Percentiles rank a stretch among this genome's conserved stretches.
Conservation (phyloP, 371 early-diverging fungal genomes). For the Capillidium heterosporum region DNA sequence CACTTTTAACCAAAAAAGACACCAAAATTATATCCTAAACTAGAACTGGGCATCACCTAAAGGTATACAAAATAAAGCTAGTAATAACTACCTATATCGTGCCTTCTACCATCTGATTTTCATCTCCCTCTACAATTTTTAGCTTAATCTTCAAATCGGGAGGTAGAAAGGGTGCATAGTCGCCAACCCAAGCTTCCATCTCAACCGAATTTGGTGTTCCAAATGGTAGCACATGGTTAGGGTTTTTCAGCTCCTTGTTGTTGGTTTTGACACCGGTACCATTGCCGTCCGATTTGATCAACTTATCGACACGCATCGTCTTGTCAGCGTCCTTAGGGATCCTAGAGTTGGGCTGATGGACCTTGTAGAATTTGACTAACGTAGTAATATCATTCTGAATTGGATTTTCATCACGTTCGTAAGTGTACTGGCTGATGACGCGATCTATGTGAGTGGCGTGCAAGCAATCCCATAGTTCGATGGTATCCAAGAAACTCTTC, state of each 20-base stretch:
- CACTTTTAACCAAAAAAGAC: no score
- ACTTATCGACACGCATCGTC: background rate
- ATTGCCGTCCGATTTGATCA: background rate
- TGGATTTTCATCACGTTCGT: background rate
- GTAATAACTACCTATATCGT: no score
- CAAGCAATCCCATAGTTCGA: background rate
- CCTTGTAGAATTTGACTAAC: background rate
- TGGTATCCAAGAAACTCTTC: background rate
- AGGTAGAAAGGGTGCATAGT: background rate
- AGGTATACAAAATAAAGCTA: no score
- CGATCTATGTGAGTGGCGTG: background rate
- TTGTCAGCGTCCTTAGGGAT: background rate
- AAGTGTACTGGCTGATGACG: background rate
- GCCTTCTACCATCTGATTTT: no score
- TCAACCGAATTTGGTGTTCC: background rate
- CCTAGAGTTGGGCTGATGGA: background rate
- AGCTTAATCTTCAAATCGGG: background rate
- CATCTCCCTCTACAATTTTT: no score
- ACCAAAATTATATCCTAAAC: no score
- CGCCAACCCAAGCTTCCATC: background rate
- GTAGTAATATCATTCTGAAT: background rate
- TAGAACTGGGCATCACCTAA: no score
- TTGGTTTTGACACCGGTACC: background rate
- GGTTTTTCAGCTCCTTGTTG: background rate
- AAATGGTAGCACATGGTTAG: background rate